Evolutionary conservation across 2,329 filamentous ascomycete species (phyloP).

Genomic region (Chrysosporium keratinophilum): DNA sequence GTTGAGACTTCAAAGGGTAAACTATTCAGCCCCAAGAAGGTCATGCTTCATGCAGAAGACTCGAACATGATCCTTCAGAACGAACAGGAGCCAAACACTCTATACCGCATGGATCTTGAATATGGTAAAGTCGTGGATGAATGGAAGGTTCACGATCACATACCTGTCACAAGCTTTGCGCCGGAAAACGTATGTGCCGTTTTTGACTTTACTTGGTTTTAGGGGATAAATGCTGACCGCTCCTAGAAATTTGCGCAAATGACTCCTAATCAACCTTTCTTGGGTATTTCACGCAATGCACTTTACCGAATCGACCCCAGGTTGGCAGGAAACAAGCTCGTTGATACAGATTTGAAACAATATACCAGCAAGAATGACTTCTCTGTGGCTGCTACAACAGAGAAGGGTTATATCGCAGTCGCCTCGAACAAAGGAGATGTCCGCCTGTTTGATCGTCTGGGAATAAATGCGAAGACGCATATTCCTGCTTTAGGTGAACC

Average conservation of each 20-base stretch:
- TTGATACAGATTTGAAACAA: slow-evolving; percentile 87
- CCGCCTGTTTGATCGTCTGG: slow-evolving; percentile 87
- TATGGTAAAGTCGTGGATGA: slow-evolving; percentile 97
- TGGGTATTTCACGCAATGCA: slow-evolving; percentile 85
- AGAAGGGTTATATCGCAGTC: slow-evolving; percentile 92
- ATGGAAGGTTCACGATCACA: slow-evolving; percentile 97
- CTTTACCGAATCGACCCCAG: slow-evolving; percentile 91
- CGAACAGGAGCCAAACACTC: slow-evolving; percentile 67
- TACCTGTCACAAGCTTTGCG: slow-evolving; percentile 80
- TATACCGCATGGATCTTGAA: slow-evolving; percentile 96
- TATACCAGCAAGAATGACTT: slow-evolving; percentile 97
- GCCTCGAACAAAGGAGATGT: slow-evolving; percentile 97
- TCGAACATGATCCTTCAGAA: slow-evolving; percentile 84
- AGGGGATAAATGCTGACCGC: slow-evolving; percentile 21
- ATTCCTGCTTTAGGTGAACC: slow-evolving; percentile 91
- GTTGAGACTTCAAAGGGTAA: slow-evolving; percentile 80
- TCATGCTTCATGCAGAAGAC: slow-evolving; percentile 90
- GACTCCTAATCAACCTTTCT: slow-evolving; percentile 87
- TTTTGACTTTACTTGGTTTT: neutral
- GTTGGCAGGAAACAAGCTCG: slow-evolving; percentile 79
- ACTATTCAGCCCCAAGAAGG: slow-evolving; percentile 87
- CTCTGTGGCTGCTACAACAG: slow-evolving; percentile 84
- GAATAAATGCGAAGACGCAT: slow-evolving; percentile 94
- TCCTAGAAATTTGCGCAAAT: slow-evolving; percentile 89
- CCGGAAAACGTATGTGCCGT: slow-evolving; percentile 59